Evolutionary conservation across 495 filamentous ascomycete genomes (phyloP), one percentile per base, ranked within the genome.

Genomic region (Chlorociboria aeruginascens): DNA sequence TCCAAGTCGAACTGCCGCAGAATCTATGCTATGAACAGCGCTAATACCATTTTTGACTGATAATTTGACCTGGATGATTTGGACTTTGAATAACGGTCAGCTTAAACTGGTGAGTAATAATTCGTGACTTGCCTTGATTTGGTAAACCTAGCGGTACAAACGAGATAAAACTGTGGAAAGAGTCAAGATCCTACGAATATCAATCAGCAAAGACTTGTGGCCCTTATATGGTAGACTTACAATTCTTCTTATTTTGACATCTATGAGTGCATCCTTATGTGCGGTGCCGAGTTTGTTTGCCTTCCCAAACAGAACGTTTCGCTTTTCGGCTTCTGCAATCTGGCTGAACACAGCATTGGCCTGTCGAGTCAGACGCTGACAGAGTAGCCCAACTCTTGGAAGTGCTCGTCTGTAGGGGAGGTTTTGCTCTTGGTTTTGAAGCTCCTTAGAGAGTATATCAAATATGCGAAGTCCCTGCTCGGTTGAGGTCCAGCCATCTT

Each of bases 301-400:
- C 34, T 65, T 58, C 1, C 75, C 75, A 49, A 79, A 76, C 12
- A 68, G 61, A 6, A 79, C 73, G 43, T 67, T 69, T 39, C 73
- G 60, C 49, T 70, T 71, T 51, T 76, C 67, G 7, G 73, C 71
- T 48, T 74, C 66, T 8, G 74, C 73, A 48, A 79, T 76, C 16
- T 71, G 67, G 20, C 64, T 52, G 33, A 78, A 74, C 1, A 77
- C 61, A 1, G 36, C 42, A 37, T 54, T 61, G 16, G 70, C 63
- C 42, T 66, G 64, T 16, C 39, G 50, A 3, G 56, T 60, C 35
- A 77, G 45, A 46, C 69, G 66, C 11, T 64, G 57, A n/a, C 65
- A 64, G 29, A 79, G 40, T 37, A 71, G 68, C 8, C 67, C 62
- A 32, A 78, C 51, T 30, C 67, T 61, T 0, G 66, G 59, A 37